Conservation (phyloP, 1,139 yeast species). For the Saccharomyces uvarum region DNA sequence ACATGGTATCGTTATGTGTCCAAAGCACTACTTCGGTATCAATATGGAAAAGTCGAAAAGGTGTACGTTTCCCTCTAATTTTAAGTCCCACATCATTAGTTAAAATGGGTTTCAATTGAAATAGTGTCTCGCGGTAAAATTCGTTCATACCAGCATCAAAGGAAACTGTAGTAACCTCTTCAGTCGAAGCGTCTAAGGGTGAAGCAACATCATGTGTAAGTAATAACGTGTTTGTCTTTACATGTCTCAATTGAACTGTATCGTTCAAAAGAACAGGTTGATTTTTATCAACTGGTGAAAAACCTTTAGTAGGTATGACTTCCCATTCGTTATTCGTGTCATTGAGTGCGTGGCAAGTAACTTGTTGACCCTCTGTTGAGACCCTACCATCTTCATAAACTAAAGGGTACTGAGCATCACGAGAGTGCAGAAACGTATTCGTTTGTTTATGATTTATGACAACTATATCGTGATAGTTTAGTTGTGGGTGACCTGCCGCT, state of each 20-base stretch:
- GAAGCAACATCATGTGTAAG: slow-evolving; percentile 96
- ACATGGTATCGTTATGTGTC: slow-evolving; percentile 74
- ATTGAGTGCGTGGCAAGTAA: slow-evolving; percentile 55
- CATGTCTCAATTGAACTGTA: slow-evolving; percentile 70
- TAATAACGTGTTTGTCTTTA: slow-evolving; percentile 36
- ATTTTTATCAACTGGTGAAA: slow-evolving; percentile 36
- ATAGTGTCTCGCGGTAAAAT: slow-evolving; percentile 67
- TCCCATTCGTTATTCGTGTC: slow-evolving; percentile 83
- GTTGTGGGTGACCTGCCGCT: slow-evolving; percentile 40
- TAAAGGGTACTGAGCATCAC: slow-evolving; percentile 63
- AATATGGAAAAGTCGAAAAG: slow-evolving; percentile 62
- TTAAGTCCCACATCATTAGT: no score
- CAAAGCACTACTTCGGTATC: slow-evolving; percentile 91
- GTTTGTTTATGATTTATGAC: slow-evolving; percentile 76
- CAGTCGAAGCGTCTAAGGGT: slow-evolving; percentile 83
- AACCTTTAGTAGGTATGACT: slow-evolving; percentile 47
- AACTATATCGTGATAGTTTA: slow-evolving; percentile 61
- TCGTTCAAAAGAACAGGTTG: slow-evolving; percentile 53
- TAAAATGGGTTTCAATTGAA: slow-evolving; percentile 41
- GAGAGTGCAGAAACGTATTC: slow-evolving; percentile 74
- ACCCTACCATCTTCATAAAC: slow-evolving; percentile 95
- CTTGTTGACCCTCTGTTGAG: slow-evolving; percentile 92
- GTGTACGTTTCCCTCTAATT: no score
- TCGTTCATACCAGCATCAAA: slow-evolving; percentile 44
- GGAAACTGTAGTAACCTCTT: slow-evolving; percentile 70